Evolutionary conservation across 2,329 filamentous ascomycete species (phyloP).

Genomic region (Orbilia blumenaviensis): DNA sequence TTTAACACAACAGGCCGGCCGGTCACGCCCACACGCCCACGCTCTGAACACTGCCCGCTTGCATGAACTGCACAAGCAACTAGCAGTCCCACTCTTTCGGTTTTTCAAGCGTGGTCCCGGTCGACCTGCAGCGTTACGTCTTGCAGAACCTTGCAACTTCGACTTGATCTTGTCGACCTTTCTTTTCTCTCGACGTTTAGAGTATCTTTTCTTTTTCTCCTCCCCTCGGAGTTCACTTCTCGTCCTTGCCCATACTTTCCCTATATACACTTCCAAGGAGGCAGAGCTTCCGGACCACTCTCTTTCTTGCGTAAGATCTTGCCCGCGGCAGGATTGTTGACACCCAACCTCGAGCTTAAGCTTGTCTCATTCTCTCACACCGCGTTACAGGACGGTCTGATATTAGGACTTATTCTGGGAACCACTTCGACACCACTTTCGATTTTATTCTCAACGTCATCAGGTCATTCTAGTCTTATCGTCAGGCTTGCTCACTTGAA

Average conservation of each 20-base stretch:
- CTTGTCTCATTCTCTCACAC: conserved; percentile 38
- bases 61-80: conserved; percentile 19
- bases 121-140: conserved; percentile 52
- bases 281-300: conserved; percentile 54
- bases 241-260: conserved; percentile 33
- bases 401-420: conserved; percentile 23
- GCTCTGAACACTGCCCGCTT: conserved; percentile 40
- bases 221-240: conserved; percentile 30
- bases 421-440: conserved; percentile 23
- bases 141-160: conserved; percentile 42
- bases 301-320: conserved; percentile 28
- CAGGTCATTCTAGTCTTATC: conserved; percentile 53
- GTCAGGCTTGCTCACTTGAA: conserved; percentile 33
- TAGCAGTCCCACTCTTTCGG: conserved; percentile 36
- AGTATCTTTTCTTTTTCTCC: conserved; percentile 37
- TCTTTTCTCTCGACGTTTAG: conserved; percentile 41
- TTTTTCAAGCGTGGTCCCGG: conserved; percentile 43
- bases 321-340: conserved; percentile 30
- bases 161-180: conserved; percentile 29
- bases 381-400: conserved; percentile 26
- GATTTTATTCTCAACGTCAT: conserved; percentile 33
- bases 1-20: conserved; percentile 37
- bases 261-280: conserved; percentile 44
- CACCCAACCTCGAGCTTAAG: conserved; percentile 19
- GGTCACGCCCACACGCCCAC: conserved; percentile 37